Conservation (phyloP, 768 basidiomycete species). For the Xanthoconium stramineum region DNA sequence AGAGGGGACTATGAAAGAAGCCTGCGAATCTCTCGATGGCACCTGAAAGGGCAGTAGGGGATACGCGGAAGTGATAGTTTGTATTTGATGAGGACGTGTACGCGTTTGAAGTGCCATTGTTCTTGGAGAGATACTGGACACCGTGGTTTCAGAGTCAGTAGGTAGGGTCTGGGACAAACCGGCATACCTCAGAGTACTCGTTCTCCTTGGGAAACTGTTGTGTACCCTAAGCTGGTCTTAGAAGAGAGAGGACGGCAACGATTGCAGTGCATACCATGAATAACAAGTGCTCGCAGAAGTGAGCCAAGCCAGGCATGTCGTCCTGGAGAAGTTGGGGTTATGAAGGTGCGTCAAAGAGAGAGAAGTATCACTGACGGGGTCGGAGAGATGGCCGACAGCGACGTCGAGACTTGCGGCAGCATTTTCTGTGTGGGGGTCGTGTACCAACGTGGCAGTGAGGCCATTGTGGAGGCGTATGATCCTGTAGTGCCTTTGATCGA, state of each 20-base stretch:
- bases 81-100: constrained; percentile 91
- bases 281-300: constrained; percentile 93
- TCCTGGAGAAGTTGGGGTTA: constrained; percentile 39
- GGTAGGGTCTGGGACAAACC: background rate
- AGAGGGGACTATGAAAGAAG: constrained; percentile 94
- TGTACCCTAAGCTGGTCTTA: constrained; percentile 54
- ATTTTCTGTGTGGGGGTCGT: constrained; percentile 86
- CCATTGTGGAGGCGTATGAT: constrained; percentile 86
- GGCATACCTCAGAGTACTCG: constrained; percentile 80
- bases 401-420: constrained; percentile 94
- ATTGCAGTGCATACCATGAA: constrained; percentile 71
- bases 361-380: constrained; percentile 64
- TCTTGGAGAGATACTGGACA: constrained; percentile 67
- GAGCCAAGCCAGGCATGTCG: constrained; percentile 90
- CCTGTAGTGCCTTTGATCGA: constrained; percentile 79
- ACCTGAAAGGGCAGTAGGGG: constrained; percentile 57
- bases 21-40: constrained; percentile 76
- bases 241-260: background rate
- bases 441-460: constrained; percentile 79
- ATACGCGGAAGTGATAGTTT: constrained; percentile 79
- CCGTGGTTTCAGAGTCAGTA: background rate
- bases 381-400: constrained; percentile 88
- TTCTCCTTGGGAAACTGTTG: constrained; percentile 87
- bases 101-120: constrained; percentile 88
- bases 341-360: background rate